Evolutionary conservation across 116 monocot species (phyloP), one percentile per base, ranked within the genome.

Genomic region (Posidonia oceanica): DNA sequence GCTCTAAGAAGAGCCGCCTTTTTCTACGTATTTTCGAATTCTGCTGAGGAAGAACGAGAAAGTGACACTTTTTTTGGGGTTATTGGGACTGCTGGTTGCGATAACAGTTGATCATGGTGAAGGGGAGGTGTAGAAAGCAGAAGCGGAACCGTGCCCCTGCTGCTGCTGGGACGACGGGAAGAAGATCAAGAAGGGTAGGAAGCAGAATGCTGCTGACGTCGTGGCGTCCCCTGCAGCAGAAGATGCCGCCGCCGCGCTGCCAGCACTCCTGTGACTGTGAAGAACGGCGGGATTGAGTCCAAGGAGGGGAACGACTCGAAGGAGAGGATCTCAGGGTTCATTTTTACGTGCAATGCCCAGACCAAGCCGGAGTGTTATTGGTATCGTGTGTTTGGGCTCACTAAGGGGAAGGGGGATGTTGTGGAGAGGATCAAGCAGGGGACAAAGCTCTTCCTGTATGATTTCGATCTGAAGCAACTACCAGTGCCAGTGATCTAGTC

Each of bases 281-380:
- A 7, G 8, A 48, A 10, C 12, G 48, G 48, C 12, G 48, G 3
- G 48, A 48, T 7, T 7, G 48, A 48, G 11, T 48, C 48, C 48
- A 48, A 48, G 3, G 11, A 48, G 48, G 48, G 48, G 8, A 48
- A 7, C 12, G 14, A 20, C 17, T 66, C 66, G 14, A 63, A 57
- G 52, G 77, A 81, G 69, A 75, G 61, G 78, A 80, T 80, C 29
- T 77, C 87, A 0, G 93, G 93, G 22, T 93, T 82, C 71, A 94
- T 94, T 63, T 94, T 94, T 70, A 87, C 89, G 87, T 94, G 93
- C 62, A 94, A 76, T 58, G 69, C 69, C 22, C 69, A 52, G 66
- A 94, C 93, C 12, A 94, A 94, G 82, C 77, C 84, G 0, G 93
- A 94, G 71, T 94, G 93, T 66, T 94, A 83, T 66, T 74, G 62